Base-by-base conservation (phyloP, 2,329 filamentous ascomycete genomes). In the Sclerotinia trifoliorum region DNA sequence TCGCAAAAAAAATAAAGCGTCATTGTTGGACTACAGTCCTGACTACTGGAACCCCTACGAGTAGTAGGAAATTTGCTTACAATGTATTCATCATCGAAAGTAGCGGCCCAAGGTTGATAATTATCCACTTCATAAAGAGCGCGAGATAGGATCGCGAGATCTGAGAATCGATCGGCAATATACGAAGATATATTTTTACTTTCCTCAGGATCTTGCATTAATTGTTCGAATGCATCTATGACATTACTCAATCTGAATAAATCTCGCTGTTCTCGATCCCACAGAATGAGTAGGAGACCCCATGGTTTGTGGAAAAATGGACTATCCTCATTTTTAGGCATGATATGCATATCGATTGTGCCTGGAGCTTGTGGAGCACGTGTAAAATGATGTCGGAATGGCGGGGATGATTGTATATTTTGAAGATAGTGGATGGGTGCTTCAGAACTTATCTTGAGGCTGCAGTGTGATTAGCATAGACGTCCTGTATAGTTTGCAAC, bases 61-160 rank as follows among this genome's bases (percentile, higher is more conserved):
- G 44, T 21, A 46, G 4, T 3, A 21, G 17, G 7, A 26, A 13
- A 29, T 1, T 21, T 21, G 21, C 56, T 60, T 29, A 29, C 39
- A 21, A 29, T 60, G 56, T 6, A 46, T 21, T 60, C n/a, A 15
- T 58, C 21, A 5, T 58, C n/a, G 13, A 58, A 58, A 44, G 56
- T 58, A 24, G 56, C 35, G 19, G 56, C 56, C 56, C 56, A 58
- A 5, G 56, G 35, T 17, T 26, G n/a, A 44, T 58, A 58, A 44
- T 58, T 60, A 4, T 32, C 56, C 8, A 60, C 24, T 32, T 60
- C 39, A 13, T 46, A 21, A 46, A 60, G 24, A 46, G 56, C 56
- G 10, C 15, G 24, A n/a, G 42, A 26, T 1, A 29, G 29, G 10
- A 60, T 60, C 19, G 39, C 15, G 5, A 60, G 42, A 21, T 60